Conservation (phyloP, 495 filamentous ascomycete genomes). For the Penicillium odoratum region DNA sequence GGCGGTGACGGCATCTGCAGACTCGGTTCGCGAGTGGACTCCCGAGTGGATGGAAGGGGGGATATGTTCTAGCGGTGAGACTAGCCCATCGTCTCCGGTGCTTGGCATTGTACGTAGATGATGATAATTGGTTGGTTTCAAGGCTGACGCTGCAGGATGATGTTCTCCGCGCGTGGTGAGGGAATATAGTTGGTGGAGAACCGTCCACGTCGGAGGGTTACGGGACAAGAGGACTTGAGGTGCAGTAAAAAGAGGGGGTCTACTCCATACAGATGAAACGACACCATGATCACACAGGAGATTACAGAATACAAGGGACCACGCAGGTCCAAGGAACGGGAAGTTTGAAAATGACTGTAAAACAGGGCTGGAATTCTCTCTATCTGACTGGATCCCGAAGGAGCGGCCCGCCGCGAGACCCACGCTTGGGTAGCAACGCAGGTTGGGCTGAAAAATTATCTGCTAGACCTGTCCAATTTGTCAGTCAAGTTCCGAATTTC, state of each 20-base stretch:
- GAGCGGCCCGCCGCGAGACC: conserved; percentile 29
- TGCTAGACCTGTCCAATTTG: conserved; percentile 4
- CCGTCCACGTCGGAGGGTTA: conserved; percentile 21
- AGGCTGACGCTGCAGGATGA: conserved; percentile 33
- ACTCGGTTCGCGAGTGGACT: conserved; percentile 15
- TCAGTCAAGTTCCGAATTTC: conserved; percentile 7
- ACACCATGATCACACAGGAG: background rate
- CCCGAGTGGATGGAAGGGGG: conserved; percentile 20
- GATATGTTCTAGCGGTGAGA: conserved; percentile 35
- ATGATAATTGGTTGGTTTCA: conserved; percentile 22
- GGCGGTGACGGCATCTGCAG: conserved; percentile 35
- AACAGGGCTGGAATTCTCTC: conserved; percentile 3
- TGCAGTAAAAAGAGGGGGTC: background rate
- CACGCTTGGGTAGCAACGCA: conserved; percentile 51
- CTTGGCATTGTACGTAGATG: conserved; percentile 19
- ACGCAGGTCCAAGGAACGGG: background rate
- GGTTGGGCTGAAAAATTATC: conserved; percentile 1
- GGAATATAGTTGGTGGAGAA: conserved; percentile 21
- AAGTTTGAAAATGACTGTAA: conserved; percentile 2
- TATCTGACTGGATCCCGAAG: conserved; percentile 8
- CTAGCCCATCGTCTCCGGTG: conserved; percentile 17
- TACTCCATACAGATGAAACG: background rate
- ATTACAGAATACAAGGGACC: conserved; percentile 1
- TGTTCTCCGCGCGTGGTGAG: conserved; percentile 18
- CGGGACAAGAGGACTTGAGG: conserved; percentile 8